Evolutionary conservation across 108 stramenopile species (phyloP), one percentile per base, ranked within the genome.

Genomic region (Phaeodactylum tricornutum): DNA sequence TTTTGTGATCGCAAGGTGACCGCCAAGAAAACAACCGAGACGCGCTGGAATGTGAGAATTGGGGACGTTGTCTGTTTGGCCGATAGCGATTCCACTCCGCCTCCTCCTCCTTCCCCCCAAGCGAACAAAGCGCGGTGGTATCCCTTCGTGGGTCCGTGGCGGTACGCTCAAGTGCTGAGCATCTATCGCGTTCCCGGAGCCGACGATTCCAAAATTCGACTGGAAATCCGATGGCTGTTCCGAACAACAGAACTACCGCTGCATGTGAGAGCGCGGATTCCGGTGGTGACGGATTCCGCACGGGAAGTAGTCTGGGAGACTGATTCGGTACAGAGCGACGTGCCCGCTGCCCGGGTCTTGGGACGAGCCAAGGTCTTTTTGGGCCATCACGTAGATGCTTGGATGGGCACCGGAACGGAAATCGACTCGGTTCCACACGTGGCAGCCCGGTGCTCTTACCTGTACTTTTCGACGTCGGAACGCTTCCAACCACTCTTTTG

Each of bases 291-390:
- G 12, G 54, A 61, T 20, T 14, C 24, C 3, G 48, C 39, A 3
- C 23, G 54, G 38, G 49, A 77, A 63, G 55, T 62, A 50, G 39
- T 70, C 25, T 67, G 66, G 65, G 79, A 79, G 71, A 64, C 79
- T 24, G 52, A 74, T 42, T 46, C 53, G 12, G 27, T 72, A 19
- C 36, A 65, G 17, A 27, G 29, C n/a, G 59, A 46, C 14, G 23
- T 74, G 1, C 36, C 47, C 29, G 69, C 69, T 20, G 44, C 55
- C 7, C 20, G 27, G 19, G 27, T 77, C 37, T 57, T 77, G 22
- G 69, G 75, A 6, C 34, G 22, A 19, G 66, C 43, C 8, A 37
- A 61, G 3, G 24, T 75, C 11, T 57, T 61, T 28, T 47, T 74
- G 16, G 66, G 66, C 0, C 21, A 64, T 32, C 62, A 63, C 32